A percentile compares a stretch with the other conserved stretches of the same genome.
phyloP scores from a whole-genome alignment of 208 protist genomes.

The Sergeia podlipaevii region DNA sequence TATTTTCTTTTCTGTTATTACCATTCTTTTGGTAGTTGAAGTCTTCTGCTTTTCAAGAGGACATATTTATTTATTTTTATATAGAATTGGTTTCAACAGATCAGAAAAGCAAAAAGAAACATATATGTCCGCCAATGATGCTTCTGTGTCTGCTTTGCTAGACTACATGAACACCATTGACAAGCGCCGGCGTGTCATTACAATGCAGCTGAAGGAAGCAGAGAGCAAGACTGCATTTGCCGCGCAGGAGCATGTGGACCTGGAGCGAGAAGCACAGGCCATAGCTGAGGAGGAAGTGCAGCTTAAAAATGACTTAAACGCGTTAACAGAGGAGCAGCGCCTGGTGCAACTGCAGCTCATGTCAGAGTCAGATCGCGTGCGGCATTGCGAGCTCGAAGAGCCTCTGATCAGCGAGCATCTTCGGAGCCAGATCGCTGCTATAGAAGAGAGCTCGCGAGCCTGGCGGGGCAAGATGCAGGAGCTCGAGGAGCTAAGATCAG shows the following conservation, averaged over 20 bases:
- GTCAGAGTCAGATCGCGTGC: conserved; percentile 38
- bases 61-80: no score
- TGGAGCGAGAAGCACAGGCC: conserved; percentile 21
- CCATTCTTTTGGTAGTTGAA: neutral
- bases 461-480: conserved; percentile 36
- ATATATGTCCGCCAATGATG: conserved; percentile 25
- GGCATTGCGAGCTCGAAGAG: conserved; percentile 65
- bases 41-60: neutral
- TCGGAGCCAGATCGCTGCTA: conserved; percentile 16
- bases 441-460: conserved; percentile 15
- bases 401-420: conserved; percentile 38
- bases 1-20: conserved; percentile 6
- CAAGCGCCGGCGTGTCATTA: conserved; percentile 58
- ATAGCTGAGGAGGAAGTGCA: conserved; percentile 39
- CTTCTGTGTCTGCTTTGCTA: conserved; percentile 49
- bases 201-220: conserved; percentile 65
- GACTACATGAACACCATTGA: conserved; percentile 77
- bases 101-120: neutral
- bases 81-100: neutral
- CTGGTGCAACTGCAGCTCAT: conserved; percentile 62
- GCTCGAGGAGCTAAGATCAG: conserved; percentile 22
- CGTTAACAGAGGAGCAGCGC: conserved; percentile 52
- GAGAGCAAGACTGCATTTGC: conserved; percentile 54
- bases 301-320: conserved; percentile 48
- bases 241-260: conserved; percentile 38